Evolutionary conservation across 129 eudicot species (phyloP).

Genomic region (Flaveria brownii): DNA sequence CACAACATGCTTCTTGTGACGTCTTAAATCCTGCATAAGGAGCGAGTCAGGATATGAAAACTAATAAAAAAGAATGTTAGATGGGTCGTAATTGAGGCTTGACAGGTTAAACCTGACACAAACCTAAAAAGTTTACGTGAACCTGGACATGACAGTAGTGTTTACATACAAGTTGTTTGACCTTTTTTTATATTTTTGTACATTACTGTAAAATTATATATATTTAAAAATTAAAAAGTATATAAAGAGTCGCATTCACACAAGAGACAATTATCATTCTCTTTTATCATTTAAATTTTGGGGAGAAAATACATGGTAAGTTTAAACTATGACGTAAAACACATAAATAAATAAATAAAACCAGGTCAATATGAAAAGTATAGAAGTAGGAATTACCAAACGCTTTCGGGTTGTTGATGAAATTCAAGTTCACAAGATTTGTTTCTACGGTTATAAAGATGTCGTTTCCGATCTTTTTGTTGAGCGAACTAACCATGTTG

Average conservation of each 20-base stretch:
- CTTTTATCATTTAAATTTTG: background rate
- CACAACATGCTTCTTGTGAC: constrained; percentile 68
- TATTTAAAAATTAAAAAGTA: background rate
- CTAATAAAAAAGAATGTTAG: background rate
- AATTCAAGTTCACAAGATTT: constrained; percentile 44
- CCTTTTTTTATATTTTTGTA: background rate
- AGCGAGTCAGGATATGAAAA: background rate
- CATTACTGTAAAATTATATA: background rate
- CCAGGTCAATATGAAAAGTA: background rate
- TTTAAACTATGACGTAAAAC: background rate
- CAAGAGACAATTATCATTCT: background rate
- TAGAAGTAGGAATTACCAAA: constrained; percentile 42
- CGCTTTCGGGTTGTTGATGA: constrained; percentile 53
- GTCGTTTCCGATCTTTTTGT: constrained; percentile 43
- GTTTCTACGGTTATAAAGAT: constrained; percentile 59
- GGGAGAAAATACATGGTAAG: background rate
- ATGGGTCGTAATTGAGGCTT: background rate
- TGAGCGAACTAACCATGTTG: constrained; percentile 43
- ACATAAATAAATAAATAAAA: no score
- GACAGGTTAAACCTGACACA: background rate
- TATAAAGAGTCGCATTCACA: background rate
- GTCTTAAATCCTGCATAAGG: constrained; percentile 55
- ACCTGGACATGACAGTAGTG: background rate
- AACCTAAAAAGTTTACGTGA: background rate
- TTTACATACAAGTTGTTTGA: background rate